A percentile compares a stretch with the other conserved stretches of the same genome.
phyloP scores from a whole-genome alignment of 2,329 filamentous ascomycete genomes.

The Dothideomycetidae sp. region DNA sequence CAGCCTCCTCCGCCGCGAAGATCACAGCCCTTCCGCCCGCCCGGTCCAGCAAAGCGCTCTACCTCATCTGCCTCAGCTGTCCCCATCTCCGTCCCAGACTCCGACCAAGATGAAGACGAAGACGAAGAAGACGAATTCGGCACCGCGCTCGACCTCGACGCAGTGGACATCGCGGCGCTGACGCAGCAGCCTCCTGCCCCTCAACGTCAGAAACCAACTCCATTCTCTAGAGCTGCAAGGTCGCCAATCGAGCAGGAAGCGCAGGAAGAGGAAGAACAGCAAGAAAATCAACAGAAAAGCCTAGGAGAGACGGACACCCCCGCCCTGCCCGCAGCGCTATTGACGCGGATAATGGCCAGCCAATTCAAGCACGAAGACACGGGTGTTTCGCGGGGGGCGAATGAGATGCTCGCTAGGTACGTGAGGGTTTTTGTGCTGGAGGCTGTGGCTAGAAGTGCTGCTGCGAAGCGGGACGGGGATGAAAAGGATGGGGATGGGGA shows the following conservation, averaged over 20 bases:
- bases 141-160: constrained; percentile 4
- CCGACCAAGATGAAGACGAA: constrained; percentile 4
- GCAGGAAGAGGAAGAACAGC: too few species aligned
- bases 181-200: neutral
- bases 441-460: constrained; percentile 64
- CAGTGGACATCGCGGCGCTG: constrained; percentile 3
- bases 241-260: neutral
- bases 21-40: constrained; percentile 10
- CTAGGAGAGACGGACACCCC: too few species aligned
- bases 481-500: constrained; percentile 30
- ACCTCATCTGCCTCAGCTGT: neutral
- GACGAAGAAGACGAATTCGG: constrained; percentile 9
- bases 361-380: constrained; percentile 60
- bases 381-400: constrained; percentile 62
- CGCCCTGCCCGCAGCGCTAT: constrained; percentile 54
- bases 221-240: neutral
- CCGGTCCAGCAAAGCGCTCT: constrained; percentile 5
- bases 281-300: too few species aligned
- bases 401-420: constrained; percentile 65
- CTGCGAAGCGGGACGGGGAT: constrained; percentile 28
- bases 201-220: neutral
- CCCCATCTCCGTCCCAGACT: neutral
- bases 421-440: constrained; percentile 85
- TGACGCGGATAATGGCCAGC: constrained; percentile 65
- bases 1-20: too few species aligned